Percentiles rank a stretch among this genome's conserved stretches.
Conservation (phyloP, 2,329 filamentous ascomycete genomes). For the Paecilomyces sp. region DNA sequence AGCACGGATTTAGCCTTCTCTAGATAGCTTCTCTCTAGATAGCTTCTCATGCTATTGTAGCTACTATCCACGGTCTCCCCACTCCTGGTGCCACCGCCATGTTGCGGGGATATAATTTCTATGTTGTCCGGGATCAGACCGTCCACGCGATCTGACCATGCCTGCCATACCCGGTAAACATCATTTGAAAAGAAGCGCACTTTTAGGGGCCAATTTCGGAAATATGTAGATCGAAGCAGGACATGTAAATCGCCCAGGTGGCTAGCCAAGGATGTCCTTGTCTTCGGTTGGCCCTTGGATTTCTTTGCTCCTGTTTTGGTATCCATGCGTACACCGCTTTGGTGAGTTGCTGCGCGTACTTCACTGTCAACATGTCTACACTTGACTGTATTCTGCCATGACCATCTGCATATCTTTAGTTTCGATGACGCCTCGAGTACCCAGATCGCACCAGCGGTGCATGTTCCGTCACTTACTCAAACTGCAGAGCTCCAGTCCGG, state of each 20-base stretch:
- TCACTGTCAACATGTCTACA: conserved; percentile 68
- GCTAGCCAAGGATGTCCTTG: conserved; percentile 52
- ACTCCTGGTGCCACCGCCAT: conserved; percentile 18
- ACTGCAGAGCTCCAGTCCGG: conserved; percentile 80
- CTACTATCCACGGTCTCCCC: conserved; percentile 45
- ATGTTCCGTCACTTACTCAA: conserved; percentile 59
- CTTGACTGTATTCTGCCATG: conserved; percentile 76
- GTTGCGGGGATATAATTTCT: conserved; percentile 28
- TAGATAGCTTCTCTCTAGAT: conserved; percentile 45
- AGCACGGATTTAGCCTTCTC: conserved; percentile 44
- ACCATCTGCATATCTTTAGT: conserved; percentile 59
- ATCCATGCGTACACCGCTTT: conserved; percentile 23
- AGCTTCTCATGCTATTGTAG: conserved; percentile 43
- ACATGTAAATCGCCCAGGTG: conserved; percentile 75
- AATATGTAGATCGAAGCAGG: conserved; percentile 71
- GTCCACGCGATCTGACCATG: conserved; percentile 46
- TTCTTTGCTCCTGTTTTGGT: conserved; percentile 33
- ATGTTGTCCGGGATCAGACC: conserved; percentile 44
- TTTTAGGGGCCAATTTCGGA: conserved; percentile 72
- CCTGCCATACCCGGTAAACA: conserved; percentile 62
- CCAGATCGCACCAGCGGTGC: no score
- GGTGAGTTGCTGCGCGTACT: conserved; percentile 50
- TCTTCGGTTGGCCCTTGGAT: conserved; percentile 35
- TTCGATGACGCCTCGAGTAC: background rate
- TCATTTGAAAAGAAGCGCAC: conserved; percentile 71